A percentile compares a stretch with the other conserved stretches of the same genome.
Evolutionary conservation across 2,329 filamentous ascomycete species (phyloP).

Genomic region (Penicillium sp.): DNA sequence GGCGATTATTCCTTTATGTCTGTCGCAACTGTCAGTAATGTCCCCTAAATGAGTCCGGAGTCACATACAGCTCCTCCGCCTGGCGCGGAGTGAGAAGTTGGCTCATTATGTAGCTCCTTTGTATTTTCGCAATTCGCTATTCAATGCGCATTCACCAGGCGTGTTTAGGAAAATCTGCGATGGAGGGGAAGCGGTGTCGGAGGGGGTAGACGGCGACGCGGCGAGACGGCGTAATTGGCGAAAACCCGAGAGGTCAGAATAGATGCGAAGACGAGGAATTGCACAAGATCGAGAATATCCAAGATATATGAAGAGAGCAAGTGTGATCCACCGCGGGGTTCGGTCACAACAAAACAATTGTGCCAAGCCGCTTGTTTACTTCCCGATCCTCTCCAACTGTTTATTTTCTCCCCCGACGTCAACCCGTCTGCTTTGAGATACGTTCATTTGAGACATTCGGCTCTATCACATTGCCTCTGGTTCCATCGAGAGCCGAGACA

Average conservation of each 20-base stretch:
- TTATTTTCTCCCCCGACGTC: conserved; percentile 18
- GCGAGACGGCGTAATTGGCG: too few relatives aligned
- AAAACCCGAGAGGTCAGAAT: background rate
- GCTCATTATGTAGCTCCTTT: conserved; percentile 58
- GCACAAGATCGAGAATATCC: background rate
- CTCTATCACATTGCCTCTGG: background rate
- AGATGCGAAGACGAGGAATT: background rate
- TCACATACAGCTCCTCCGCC: conserved; percentile 81
- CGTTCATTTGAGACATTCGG: background rate
- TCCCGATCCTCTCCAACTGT: conserved; percentile 22
- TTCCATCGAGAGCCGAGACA: conserved; percentile 10
- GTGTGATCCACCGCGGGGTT: conserved; percentile 27
- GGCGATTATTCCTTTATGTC: conserved; percentile 91
- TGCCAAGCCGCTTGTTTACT: conserved; percentile 30
- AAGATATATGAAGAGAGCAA: conserved; percentile 8
- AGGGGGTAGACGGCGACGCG: background rate
- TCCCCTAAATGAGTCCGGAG: conserved; percentile 1
- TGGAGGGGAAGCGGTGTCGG: conserved; percentile 9
- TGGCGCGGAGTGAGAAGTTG: conserved; percentile 75
- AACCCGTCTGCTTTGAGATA: background rate
- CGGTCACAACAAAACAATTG: conserved; percentile 23
- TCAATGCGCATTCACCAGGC: conserved; percentile 22
- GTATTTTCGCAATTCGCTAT: conserved; percentile 17
- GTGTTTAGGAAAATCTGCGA: conserved; percentile 3
- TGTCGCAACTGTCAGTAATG: conserved; percentile 43